Percentiles rank a stretch among this genome's conserved stretches.
These are phyloP conservation scores for Lactarius hatsudake DNA, from an alignment of 768 basidiomycete genomes.

Conservation along the genomic window DNA sequence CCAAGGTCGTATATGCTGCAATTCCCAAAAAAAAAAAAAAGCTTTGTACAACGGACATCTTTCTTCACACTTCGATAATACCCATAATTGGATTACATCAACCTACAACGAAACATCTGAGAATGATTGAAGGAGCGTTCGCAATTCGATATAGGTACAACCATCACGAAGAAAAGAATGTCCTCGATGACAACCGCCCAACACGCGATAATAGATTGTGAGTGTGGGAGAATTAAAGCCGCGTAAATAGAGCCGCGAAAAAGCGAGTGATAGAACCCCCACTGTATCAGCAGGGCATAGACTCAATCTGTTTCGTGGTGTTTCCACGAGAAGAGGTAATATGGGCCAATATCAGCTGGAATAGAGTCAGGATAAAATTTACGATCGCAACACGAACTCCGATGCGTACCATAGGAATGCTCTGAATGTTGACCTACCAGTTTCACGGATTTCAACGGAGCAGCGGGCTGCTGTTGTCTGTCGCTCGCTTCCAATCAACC, in stretches of 20 bases:
- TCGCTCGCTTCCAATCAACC: constrained; percentile 10
- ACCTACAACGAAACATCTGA: neutral
- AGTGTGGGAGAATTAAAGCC: neutral
- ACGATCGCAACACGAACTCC: neutral
- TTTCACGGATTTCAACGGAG: neutral
- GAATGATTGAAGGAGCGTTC: neutral
- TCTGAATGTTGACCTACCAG: neutral
- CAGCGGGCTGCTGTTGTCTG: neutral
- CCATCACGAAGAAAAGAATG: neutral
- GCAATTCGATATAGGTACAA: neutral
- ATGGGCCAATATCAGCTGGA: neutral
- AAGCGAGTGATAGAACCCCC: neutral
- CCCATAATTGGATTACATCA: neutral
- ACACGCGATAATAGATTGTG: neutral
- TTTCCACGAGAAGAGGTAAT: neutral
- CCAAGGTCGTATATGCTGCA: too few species aligned
- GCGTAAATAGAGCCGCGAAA: neutral
- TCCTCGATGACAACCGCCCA: neutral
- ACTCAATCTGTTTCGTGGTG: constrained; percentile 1
- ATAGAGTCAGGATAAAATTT: neutral
- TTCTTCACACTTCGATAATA: neutral
- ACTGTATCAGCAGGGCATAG: neutral
- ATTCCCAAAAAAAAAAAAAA: too few species aligned
- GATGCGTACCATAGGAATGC: neutral
- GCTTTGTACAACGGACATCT: neutral